These are phyloP conservation scores for Aspergillus hortae DNA, from an alignment of 2,329 filamentous ascomycete species.

Conservation along the genomic window DNA sequence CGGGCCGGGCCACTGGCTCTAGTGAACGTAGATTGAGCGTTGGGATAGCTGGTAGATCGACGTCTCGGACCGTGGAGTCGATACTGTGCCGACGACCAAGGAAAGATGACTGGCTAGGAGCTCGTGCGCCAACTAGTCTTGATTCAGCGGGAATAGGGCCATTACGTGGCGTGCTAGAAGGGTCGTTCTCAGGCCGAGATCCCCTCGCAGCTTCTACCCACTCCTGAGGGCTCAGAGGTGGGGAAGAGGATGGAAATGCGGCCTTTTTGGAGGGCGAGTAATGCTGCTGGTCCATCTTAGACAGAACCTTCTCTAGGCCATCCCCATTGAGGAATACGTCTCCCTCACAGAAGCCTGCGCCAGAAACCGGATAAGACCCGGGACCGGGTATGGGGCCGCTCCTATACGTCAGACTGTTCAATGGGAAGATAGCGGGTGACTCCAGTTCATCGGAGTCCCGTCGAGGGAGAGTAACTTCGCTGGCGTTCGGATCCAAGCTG, in stretches of 20 bases:
- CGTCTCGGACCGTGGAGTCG: constrained; percentile 22
- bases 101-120: constrained; percentile 23
- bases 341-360: constrained; percentile 18
- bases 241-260: constrained; percentile 19
- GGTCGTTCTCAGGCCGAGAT: constrained; percentile 17
- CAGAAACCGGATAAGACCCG: constrained; percentile 20
- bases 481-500: constrained; percentile 31
- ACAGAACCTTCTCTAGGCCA: constrained; percentile 17
- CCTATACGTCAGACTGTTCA: constrained; percentile 25
- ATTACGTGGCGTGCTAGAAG: constrained; percentile 5
- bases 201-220: constrained; percentile 40
- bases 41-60: constrained; percentile 23
- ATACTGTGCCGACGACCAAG: constrained; percentile 25
- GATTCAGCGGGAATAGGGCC: constrained; percentile 9
- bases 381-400: constrained; percentile 23
- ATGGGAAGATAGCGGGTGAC: constrained; percentile 31
- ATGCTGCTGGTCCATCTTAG: constrained; percentile 20
- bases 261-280: constrained; percentile 18
- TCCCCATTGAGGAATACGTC: constrained; percentile 20
- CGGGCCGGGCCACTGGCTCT: constrained; percentile 15
- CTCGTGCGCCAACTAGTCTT: constrained; percentile 13
- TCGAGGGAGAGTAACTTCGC: constrained; percentile 26
- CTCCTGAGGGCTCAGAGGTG: constrained; percentile 38
- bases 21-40: constrained; percentile 27
- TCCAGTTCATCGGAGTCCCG: constrained; percentile 17